phyloP scores from a whole-genome alignment of 1,284 basidiomycete genomes.

The Mrakiaceae sp. region DNA sequence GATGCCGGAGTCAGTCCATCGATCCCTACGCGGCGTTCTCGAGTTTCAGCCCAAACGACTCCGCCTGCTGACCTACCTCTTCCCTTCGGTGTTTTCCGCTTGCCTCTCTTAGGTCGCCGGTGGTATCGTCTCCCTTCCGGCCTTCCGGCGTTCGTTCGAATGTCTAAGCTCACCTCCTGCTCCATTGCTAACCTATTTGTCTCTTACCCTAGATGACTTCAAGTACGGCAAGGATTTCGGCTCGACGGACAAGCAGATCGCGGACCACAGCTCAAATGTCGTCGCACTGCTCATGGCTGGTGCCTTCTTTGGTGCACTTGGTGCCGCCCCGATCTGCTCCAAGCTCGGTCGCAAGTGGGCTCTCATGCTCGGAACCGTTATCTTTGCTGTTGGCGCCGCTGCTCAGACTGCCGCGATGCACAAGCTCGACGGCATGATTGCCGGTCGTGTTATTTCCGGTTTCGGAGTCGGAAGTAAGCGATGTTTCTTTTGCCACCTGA shows the following conservation, averaged over 20 bases:
- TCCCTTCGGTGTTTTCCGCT: neutral
- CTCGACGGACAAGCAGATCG: neutral
- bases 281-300: constrained; percentile 15
- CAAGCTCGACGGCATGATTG: constrained; percentile 1
- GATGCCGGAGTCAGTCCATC: too few relatives aligned
- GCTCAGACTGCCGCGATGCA: neutral
- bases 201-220: too few relatives aligned
- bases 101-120: constrained; percentile 6
- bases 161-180: neutral
- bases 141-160: neutral
- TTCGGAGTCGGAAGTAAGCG: constrained; percentile 41
- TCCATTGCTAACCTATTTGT: neutral
- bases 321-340: constrained; percentile 38
- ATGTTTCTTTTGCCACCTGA: too few relatives aligned
- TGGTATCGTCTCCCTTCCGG: constrained; percentile 1
- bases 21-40: too few relatives aligned
- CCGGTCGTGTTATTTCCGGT: constrained; percentile 45
- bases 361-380: constrained; percentile 46
- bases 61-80: neutral
- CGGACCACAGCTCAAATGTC: constrained; percentile 12
- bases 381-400: constrained; percentile 48
- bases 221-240: constrained; percentile 2
- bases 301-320: constrained; percentile 60
- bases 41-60: too few relatives aligned
- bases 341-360: constrained; percentile 38